phyloP scores from a whole-genome alignment of 805 yeast species.

The Monosporozyma siamensis region DNA sequence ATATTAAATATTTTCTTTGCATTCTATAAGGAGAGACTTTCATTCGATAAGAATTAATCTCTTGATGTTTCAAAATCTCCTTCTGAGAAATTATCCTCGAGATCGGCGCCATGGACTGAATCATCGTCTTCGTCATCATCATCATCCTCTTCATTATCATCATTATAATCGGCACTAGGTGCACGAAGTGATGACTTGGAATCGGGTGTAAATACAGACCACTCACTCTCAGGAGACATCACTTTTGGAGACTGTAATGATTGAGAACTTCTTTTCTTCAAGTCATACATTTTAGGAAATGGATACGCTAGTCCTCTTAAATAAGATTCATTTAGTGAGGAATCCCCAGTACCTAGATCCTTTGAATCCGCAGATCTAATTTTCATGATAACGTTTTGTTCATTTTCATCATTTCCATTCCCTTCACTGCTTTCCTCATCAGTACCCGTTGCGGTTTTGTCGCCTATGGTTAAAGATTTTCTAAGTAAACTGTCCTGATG shows the following conservation, averaged over 20 bases:
- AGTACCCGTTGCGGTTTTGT: neutral
- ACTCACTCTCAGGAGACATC: constrained; percentile 10
- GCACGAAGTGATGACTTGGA: constrained; percentile 10
- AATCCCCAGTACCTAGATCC: neutral
- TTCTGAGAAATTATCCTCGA: constrained; percentile 18
- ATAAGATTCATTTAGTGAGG: neutral
- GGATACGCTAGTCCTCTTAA: neutral
- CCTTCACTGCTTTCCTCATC: neutral
- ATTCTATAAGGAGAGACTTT: too few species aligned
- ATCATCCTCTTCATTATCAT: neutral
- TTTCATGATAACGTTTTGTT: neutral
- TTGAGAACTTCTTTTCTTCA: neutral
- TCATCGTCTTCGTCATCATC: constrained; percentile 4
- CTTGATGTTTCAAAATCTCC: constrained; percentile 4
- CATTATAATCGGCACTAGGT: constrained; percentile 12
- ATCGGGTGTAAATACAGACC: constrained; percentile 14
- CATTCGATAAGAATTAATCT: neutral
- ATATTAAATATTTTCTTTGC: neutral
- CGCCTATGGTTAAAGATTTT: neutral
- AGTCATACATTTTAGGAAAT: neutral
- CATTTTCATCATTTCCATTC: neutral
- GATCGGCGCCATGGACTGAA: constrained; percentile 19
- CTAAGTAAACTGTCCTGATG: neutral
- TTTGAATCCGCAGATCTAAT: neutral
- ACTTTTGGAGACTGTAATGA: neutral